Conservation (phyloP, 139 green algal species). For the Medakamo hakoo region DNA sequence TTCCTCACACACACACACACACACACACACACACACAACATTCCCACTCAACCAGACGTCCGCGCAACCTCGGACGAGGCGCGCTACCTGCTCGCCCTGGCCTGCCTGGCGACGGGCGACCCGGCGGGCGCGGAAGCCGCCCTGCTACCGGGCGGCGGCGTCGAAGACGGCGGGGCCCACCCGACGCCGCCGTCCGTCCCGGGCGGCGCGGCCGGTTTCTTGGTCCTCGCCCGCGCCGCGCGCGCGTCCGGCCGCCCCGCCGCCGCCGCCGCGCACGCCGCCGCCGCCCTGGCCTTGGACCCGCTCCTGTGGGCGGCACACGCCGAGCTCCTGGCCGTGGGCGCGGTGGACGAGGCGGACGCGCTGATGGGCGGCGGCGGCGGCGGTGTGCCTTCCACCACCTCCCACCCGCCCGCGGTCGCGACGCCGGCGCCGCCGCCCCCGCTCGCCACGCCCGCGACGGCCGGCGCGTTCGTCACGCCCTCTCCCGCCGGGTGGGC, state of each 20-base stretch:
- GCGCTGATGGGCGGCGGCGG: conserved; percentile 5
- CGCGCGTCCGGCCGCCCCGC: conserved; percentile 33
- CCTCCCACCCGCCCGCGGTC: neutral
- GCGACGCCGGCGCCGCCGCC: conserved; percentile 5
- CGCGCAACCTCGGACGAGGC: neutral
- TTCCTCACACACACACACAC: too few species aligned
- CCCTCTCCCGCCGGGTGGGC: conserved; percentile 6
- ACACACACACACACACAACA: too few species aligned
- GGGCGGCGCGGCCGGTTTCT: conserved; percentile 61
- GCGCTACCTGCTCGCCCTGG: conserved; percentile 72
- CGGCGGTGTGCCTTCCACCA: neutral
- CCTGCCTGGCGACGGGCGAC: conserved; percentile 56
- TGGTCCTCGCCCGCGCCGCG: conserved; percentile 62
- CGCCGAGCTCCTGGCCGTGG: conserved; percentile 80
- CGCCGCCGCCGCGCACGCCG: conserved; percentile 45
- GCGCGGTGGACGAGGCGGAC: conserved; percentile 28
- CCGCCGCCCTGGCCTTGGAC: conserved; percentile 38
- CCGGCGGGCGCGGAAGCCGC: conserved; percentile 65
- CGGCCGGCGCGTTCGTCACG: conserved; percentile 14
- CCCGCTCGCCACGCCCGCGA: neutral
- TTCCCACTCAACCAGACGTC: too few species aligned
- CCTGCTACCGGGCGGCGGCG: conserved; percentile 20
- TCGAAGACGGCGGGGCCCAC: conserved; percentile 13
- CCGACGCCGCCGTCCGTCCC: conserved; percentile 36
- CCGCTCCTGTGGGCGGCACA: conserved; percentile 80